phyloP scores from a whole-genome alignment of 179 eudicot genomes.

The Nepenthes alata region DNA sequence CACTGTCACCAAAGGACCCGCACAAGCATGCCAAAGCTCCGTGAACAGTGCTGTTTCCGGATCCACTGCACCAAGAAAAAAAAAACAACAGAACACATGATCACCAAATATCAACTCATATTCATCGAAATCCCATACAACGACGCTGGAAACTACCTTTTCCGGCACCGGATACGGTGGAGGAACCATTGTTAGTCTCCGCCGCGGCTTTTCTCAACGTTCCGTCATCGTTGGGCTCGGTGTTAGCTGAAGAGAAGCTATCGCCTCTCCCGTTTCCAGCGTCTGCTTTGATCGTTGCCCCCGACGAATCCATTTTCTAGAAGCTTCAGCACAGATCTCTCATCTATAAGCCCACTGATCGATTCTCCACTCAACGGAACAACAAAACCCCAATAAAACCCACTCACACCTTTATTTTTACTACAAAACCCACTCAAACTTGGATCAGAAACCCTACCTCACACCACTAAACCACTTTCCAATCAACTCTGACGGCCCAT shows the following conservation, averaged over 20 bases:
- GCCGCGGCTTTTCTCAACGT: not conserved
- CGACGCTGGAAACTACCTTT: slow-evolving; percentile 24
- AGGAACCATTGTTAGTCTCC: slow-evolving; percentile 6
- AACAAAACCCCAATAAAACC: no score
- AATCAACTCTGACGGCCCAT: no score
- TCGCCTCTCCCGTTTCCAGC: slow-evolving; percentile 16
- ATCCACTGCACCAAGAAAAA: slow-evolving; percentile 33
- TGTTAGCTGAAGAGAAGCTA: slow-evolving; percentile 13
- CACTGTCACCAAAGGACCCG: slow-evolving; percentile 89
- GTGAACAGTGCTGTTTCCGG: slow-evolving; percentile 58
- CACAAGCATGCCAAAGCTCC: slow-evolving; percentile 93
- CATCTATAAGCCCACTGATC: slow-evolving; percentile 10
- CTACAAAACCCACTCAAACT: no score
- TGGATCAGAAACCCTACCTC: no score
- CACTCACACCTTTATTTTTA: no score
- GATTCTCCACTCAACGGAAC: no score
- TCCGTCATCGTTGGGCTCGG: slow-evolving; percentile 12
- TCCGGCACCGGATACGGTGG: slow-evolving; percentile 12
- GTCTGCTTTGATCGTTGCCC: slow-evolving; percentile 25
- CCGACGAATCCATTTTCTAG: slow-evolving; percentile 44
- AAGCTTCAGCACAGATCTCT: slow-evolving; percentile 44
- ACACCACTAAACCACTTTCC: no score
- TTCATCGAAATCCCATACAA: slow-evolving; percentile 2
- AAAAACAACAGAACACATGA: no score
- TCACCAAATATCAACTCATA: no score